Evolutionary conservation across 352 stramenopile species (phyloP).

Genomic region (Pythium apleroticum): DNA sequence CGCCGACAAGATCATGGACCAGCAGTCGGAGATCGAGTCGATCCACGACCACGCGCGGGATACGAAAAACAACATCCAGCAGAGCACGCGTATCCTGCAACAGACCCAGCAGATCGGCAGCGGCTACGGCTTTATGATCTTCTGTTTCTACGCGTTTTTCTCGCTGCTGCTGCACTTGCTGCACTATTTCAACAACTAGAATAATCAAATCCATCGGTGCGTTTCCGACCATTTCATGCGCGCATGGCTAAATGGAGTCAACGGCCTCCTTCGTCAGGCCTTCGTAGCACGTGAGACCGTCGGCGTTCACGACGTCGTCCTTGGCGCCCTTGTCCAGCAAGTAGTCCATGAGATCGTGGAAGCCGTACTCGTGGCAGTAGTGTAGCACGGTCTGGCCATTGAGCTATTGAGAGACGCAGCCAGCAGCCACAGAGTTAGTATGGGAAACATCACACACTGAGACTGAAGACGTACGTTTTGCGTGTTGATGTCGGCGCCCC

Average conservation of each 20-base stretch:
- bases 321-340: conserved; percentile 94
- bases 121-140: conserved; percentile 86
- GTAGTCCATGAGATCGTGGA: conserved; percentile 94
- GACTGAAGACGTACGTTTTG: conserved; percentile 78
- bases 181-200: conserved; percentile 81
- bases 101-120: conserved; percentile 71
- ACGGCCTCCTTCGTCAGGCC: conserved; percentile 87
- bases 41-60: conserved; percentile 73
- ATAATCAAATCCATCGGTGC: neutral
- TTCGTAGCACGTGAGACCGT: conserved; percentile 95
- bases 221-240: too few relatives aligned
- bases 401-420: conserved; percentile 33
- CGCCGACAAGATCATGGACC: conserved; percentile 81
- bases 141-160: conserved; percentile 79
- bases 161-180: conserved; percentile 71
- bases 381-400: conserved; percentile 93
- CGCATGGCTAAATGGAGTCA: conserved; percentile 64
- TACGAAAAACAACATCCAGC: conserved; percentile 69
- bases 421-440: conserved; percentile 6
- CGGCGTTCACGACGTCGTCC: conserved; percentile 90
- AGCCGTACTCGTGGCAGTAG: conserved; percentile 94
- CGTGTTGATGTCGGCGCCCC: conserved; percentile 92
- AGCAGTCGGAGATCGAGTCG: conserved; percentile 75
- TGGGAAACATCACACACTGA: neutral
- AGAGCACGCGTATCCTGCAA: conserved; percentile 81